phyloP scores from a whole-genome alignment of 176 grass and related monocot genomes.

The Oryza glumipatula region DNA sequence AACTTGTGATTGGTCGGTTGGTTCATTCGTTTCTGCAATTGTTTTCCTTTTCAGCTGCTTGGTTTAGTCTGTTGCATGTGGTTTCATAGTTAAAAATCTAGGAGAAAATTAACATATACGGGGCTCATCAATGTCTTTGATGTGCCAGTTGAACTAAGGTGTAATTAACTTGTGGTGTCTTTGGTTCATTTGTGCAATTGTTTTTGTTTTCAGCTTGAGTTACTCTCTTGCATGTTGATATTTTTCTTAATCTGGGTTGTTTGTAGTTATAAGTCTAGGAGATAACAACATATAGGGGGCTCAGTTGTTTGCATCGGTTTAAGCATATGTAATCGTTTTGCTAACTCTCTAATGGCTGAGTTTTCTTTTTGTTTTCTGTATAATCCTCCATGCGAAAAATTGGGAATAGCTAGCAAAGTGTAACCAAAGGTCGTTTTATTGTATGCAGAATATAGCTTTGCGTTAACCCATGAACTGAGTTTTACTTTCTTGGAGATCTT shows the following conservation, averaged over 20 bases:
- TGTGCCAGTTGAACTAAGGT: not conserved
- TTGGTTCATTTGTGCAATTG: not conserved
- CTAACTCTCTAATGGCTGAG: not conserved
- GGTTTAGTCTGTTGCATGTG: too few relatives aligned
- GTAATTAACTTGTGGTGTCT: not conserved
- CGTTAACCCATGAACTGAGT: not conserved
- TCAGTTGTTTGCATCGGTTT: too few relatives aligned
- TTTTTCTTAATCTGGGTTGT: not conserved
- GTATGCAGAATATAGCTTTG: conserved; percentile 42
- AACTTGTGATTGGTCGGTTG: not conserved
- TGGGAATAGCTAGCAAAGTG: not conserved
- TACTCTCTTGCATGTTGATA: not conserved
- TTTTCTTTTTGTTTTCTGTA: not conserved
- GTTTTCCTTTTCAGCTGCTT: not conserved
- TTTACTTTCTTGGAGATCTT: not conserved
- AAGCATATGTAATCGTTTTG: not conserved
- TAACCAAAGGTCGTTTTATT: conserved; percentile 45
- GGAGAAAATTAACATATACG: too few relatives aligned
- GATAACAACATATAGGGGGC: too few relatives aligned
- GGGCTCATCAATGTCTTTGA: not conserved
- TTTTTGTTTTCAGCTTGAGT: not conserved
- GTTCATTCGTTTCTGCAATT: not conserved
- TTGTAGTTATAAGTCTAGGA: too few relatives aligned
- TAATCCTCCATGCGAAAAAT: conserved; percentile 10
- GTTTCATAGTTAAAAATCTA: too few relatives aligned